phyloP scores from a whole-genome alignment of 2,329 filamentous ascomycete genomes.

The Kalaharituber pfeilii region DNA sequence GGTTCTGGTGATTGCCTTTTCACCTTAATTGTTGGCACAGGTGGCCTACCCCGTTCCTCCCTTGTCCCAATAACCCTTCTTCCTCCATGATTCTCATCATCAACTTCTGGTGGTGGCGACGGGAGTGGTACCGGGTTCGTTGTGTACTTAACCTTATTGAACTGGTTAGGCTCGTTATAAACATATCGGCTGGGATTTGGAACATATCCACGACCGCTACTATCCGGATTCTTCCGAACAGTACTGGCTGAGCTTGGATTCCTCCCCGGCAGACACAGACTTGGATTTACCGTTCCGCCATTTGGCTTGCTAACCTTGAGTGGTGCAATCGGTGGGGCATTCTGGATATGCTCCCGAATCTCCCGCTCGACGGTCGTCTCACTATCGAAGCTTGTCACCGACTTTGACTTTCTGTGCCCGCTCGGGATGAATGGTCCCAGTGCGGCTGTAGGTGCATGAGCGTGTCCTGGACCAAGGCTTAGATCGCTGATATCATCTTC shows the following conservation, averaged over 20 bases:
- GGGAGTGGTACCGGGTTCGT: slow-evolving; percentile 13
- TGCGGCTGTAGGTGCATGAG: not conserved
- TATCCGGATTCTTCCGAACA: no score
- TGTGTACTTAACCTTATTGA: slow-evolving; percentile 11
- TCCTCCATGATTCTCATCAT: not conserved
- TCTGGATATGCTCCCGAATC: slow-evolving; percentile 9
- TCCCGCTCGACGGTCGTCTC: slow-evolving; percentile 3
- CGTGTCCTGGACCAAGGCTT: not conserved
- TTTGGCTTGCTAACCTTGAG: slow-evolving; percentile 16
- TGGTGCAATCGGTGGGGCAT: slow-evolving; percentile 1
- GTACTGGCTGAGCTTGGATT: not conserved
- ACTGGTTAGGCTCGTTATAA: not conserved
- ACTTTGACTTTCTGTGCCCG: not conserved
- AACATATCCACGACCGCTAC: slow-evolving; percentile 1
- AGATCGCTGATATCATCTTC: not conserved
- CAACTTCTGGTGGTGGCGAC: slow-evolving; percentile 2
- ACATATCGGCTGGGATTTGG: not conserved
- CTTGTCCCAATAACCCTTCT: not conserved
- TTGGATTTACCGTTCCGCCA: not conserved
- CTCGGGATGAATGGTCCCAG: not conserved
- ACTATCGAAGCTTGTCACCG: not conserved
- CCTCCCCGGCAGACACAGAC: slow-evolving; percentile 2
- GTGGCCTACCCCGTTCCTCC: not conserved
- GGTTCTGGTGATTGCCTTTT: not conserved
- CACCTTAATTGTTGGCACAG: not conserved